Evolutionary conservation across 2,329 filamentous ascomycete species (phyloP).

Genomic region (Trichoderma atroviride): DNA sequence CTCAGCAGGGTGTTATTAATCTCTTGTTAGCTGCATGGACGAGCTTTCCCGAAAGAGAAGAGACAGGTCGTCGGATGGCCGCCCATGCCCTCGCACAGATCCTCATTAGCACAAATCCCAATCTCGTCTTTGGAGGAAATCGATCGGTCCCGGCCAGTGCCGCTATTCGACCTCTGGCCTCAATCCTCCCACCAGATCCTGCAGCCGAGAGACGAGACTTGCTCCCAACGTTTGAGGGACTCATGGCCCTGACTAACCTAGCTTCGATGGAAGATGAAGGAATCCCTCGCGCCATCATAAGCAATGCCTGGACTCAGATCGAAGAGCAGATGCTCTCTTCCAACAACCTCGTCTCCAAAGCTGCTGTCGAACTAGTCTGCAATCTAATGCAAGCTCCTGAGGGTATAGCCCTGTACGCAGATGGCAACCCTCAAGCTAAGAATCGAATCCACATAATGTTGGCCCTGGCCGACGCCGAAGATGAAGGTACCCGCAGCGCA

Average conservation of each 20-base stretch:
- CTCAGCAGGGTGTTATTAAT: constrained; percentile 91
- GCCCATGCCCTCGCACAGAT: constrained; percentile 83
- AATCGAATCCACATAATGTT: constrained; percentile 81
- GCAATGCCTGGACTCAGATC: constrained; percentile 71
- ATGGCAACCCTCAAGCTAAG: constrained; percentile 65
- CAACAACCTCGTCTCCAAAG: constrained; percentile 76
- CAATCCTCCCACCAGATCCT: constrained; percentile 70
- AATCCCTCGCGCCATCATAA: constrained; percentile 69
- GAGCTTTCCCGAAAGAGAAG: constrained; percentile 58
- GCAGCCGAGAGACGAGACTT: constrained; percentile 70
- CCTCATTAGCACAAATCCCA: constrained; percentile 82
- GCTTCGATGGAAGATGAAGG: constrained; percentile 75
- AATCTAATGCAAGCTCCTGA: constrained; percentile 77
- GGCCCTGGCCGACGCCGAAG: constrained; percentile 84
- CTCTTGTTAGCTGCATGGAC: constrained; percentile 74
- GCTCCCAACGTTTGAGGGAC: constrained; percentile 83
- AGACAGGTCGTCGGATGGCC: constrained; percentile 57
- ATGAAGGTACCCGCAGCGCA: constrained; percentile 75
- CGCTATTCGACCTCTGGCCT: constrained; percentile 79
- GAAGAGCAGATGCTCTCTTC: constrained; percentile 82
- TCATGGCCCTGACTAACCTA: constrained; percentile 92
- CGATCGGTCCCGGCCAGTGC: constrained; percentile 73
- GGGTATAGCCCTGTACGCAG: constrained; percentile 70
- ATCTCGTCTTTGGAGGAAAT: constrained; percentile 78
- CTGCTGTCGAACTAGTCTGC: constrained; percentile 85